Evolutionary conservation across 1,284 basidiomycete genomes (phyloP), one percentile per base, ranked within the genome.

Genomic region (Abortiporus biennis): DNA sequence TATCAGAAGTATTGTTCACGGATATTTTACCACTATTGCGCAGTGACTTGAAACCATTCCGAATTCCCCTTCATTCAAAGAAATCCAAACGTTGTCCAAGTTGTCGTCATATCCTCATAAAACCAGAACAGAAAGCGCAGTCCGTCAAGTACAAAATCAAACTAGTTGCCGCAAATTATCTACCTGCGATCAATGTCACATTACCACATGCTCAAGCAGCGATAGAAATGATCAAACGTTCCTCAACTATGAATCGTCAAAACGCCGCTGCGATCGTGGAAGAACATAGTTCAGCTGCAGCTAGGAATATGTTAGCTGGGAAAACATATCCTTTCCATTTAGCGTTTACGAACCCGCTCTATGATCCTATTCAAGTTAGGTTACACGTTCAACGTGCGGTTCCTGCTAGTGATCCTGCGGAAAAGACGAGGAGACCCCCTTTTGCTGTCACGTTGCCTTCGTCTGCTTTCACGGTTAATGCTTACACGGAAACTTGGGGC

Each of bases 131-230:
- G 55, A 99, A 98, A 62, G 85, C 93, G 0, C 87, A 91, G 53
- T 91, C 89, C 4, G 85, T 90, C 24, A 79, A 90, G 4, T 97
- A 87, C 77, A 98, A 98, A 67, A 98, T 99, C 67, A 97, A 96
- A 62, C 82, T 97, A 36, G 88, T 95, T 36, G 96, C 95, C 0
- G 78, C 85, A 20, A 94, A 90, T 62, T 98, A 97, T 63, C 71
- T 99, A 13, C 96, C 95, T 0, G 78, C 85, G 2, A 85, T 97
- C 31, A 78, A 80, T n/a, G 75, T 86, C 22, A 69, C 78, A 16
- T 71, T 85, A 25, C 84, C 81, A n/a, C 78, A 78, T 47, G 61
- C 68, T 37, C 61, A 55, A 38, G 58, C 68, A 17, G 60, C 66
- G 15, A 55, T 66, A 2, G 74, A 76, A 38, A 58, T 67, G 43